Percentiles rank a stretch among this genome's conserved stretches.
phyloP scores from a whole-genome alignment of 108 stramenopile species.

The Stephanodiscus minutulus region DNA sequence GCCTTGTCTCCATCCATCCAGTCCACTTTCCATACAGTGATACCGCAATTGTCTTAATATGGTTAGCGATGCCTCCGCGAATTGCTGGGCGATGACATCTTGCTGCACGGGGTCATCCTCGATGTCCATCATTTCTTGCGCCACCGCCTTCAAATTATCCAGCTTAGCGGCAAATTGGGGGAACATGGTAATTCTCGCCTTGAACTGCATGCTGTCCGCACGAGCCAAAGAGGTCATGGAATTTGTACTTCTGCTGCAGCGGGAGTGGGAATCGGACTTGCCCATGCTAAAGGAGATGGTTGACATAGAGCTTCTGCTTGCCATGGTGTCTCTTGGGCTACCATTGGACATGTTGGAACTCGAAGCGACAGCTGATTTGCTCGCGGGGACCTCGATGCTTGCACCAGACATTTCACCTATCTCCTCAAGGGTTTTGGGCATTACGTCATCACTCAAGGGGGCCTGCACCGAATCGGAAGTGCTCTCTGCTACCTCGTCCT shows the following conservation, averaged over 20 bases:
- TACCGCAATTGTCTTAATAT: conserved; percentile 88
- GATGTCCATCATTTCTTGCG: conserved; percentile 82
- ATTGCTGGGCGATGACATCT: conserved; percentile 82
- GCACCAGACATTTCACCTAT: conserved; percentile 21
- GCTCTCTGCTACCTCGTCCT: not conserved
- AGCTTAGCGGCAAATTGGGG: conserved; percentile 76
- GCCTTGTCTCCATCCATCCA: conserved; percentile 91
- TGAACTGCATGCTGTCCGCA: conserved; percentile 46
- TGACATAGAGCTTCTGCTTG: conserved; percentile 25
- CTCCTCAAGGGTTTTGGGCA: conserved; percentile 24
- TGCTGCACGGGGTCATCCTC: conserved; percentile 81
- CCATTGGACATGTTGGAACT: conserved; percentile 2
- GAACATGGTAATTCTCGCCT: conserved; percentile 85
- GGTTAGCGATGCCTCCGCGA: conserved; percentile 88
- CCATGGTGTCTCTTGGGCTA: not conserved
- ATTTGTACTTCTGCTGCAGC: conserved; percentile 8
- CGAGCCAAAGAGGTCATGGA: conserved; percentile 12
- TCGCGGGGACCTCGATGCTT: conserved; percentile 23
- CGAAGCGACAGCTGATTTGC: conserved; percentile 6
- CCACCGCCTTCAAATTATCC: conserved; percentile 77
- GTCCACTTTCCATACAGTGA: conserved; percentile 90
- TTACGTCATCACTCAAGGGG: conserved; percentile 20
- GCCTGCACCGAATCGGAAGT: not conserved
- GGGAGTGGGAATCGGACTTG: conserved; percentile 28
- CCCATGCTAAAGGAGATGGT: conserved; percentile 27